phyloP scores from a whole-genome alignment of 805 yeast species.

The Kockiozyma suomiensis region DNA sequence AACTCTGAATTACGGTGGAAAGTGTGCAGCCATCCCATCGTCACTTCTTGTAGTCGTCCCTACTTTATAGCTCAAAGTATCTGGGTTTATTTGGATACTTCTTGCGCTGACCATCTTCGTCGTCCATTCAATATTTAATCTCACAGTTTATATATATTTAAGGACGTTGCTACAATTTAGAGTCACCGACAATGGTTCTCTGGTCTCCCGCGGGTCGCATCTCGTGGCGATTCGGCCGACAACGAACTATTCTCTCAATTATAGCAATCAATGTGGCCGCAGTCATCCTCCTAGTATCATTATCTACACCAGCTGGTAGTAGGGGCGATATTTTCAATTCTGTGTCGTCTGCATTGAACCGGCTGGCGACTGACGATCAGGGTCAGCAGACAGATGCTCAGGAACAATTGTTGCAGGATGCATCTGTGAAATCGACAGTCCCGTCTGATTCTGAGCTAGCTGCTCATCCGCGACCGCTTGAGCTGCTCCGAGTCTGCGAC shows the following conservation, averaged over 20 bases:
- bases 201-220: constrained; percentile 6
- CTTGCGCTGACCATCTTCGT: no score
- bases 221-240: background rate
- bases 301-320: background rate
- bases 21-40: no score
- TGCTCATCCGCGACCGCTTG: constrained; percentile 13
- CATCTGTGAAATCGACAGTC: background rate
- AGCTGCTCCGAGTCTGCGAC: constrained; percentile 12
- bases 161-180: background rate
- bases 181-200: background rate
- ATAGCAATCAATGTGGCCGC: background rate
- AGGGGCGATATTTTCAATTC: background rate
- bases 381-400: background rate
- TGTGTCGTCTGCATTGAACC: background rate
- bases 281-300: background rate
- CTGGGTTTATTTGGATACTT: no score
- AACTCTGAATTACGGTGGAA: background rate
- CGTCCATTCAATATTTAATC: background rate
- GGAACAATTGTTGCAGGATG: no score
- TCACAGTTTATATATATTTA: background rate
- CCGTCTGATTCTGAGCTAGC: constrained; percentile 2
- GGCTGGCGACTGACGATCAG: background rate
- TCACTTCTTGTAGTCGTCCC: no score
- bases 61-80: no score
- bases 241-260: background rate